Evolutionary conservation across 495 filamentous ascomycete genomes (phyloP), one percentile per base, ranked within the genome.

Genomic region (Trichoderma virens): DNA sequence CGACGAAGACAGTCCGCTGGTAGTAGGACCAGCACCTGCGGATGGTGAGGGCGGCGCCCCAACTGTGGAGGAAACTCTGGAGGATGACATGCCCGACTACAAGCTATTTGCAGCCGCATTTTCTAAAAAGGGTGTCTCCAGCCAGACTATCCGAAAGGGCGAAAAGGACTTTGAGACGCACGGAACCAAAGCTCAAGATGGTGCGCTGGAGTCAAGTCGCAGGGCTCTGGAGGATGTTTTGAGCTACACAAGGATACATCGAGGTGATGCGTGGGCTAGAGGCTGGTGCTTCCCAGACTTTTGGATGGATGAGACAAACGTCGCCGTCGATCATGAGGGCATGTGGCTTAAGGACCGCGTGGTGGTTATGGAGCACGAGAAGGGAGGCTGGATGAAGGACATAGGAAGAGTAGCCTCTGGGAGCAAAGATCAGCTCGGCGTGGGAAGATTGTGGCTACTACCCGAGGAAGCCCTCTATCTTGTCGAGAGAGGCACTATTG

Each of bases 111-210:
- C 88, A 59, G 85, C 83, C 66, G 74, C 27, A 2, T 38, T 30
- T 13, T 25, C 79, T 28, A 74, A 76, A 63, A 74, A 72, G 20
- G 66, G 74, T 62, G 70, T 79, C 18, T 74, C 74, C 7, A 74
- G 77, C 27, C 77, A 77, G 71, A 72, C 76, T 5, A 74, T 82
- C 62, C 77, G 79, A 23, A 73, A 72, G 45, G 94, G 94, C 60
- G 90, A 94, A 71, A 98, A 98, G 73, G 94, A 98, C 78, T 98
- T 97, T 74, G 94, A 97, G 75, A 85, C 90, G 16, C 90, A 98
- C 73, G 90, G 88, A 64, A 98, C 94, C 16, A 78, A 84, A 56
- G 84, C 88, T 63, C 94, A 98, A 75, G 83, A 85, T 67, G 76
- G 82, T 61, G 82, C 87, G 28, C 88, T 98, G 59, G 85, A 86